Percentiles rank a stretch among this genome's conserved stretches.
phyloP scores from a whole-genome alignment of 2,329 filamentous ascomycete genomes.

The Grosmannia huntii region DNA sequence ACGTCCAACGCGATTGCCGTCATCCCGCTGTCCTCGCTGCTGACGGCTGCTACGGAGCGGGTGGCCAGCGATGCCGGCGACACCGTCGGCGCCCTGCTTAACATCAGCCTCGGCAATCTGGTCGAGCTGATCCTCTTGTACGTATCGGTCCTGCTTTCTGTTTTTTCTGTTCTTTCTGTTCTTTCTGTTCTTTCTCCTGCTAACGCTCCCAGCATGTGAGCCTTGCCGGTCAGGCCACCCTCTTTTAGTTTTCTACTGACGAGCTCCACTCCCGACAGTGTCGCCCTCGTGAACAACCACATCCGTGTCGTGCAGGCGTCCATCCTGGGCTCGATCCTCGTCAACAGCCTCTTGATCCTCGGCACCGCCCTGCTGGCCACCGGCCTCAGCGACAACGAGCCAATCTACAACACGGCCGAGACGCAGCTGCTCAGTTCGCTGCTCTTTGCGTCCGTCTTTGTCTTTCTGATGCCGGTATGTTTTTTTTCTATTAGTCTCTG shows the following conservation, averaged over 20 bases:
- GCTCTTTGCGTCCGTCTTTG: constrained; percentile 53
- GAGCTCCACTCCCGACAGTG: neutral
- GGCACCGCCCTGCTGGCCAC: constrained; percentile 71
- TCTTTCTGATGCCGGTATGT: constrained; percentile 8
- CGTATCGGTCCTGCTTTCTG: constrained; percentile 12
- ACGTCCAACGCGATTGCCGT: constrained; percentile 64
- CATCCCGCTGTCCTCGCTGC: constrained; percentile 57
- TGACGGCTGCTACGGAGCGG: constrained; percentile 63
- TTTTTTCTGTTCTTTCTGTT: neutral
- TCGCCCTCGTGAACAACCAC: constrained; percentile 71
- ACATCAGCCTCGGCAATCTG: constrained; percentile 56
- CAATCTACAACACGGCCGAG: constrained; percentile 69
- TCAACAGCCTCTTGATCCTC: constrained; percentile 80
- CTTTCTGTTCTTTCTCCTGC: constrained; percentile 6
- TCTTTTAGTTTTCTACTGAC: constrained; percentile 12
- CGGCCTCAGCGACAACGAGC: constrained; percentile 52
- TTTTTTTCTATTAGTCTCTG: neutral
- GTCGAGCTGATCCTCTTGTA: constrained; percentile 68
- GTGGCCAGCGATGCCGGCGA: constrained; percentile 34
- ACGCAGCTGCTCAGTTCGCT: constrained; percentile 10
- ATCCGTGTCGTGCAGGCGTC: constrained; percentile 95
- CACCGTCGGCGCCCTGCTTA: constrained; percentile 9
- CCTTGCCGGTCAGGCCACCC: constrained; percentile 12
- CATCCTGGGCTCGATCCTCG: constrained; percentile 92
- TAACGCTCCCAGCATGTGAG: constrained; percentile 49